These are phyloP conservation scores for Myxozyma udenii DNA, from an alignment of 805 yeast species.

Conservation along the genomic window DNA sequence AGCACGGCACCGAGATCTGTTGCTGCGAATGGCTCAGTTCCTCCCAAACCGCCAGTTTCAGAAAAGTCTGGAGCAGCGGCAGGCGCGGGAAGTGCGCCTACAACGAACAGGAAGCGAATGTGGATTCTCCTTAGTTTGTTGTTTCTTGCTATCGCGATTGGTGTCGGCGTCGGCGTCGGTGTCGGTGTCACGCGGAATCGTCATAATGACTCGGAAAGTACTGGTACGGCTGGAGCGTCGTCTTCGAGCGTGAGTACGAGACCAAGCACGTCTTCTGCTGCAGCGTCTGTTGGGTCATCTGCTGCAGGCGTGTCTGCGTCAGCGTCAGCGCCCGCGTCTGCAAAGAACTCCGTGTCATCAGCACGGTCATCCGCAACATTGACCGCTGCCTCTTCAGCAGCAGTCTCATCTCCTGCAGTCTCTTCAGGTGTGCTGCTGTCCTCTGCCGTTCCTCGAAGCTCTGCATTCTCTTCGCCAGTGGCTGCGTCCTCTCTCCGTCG, in stretches of 20 bases:
- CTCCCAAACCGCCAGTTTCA: neutral
- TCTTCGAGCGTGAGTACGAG: neutral
- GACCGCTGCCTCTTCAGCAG: neutral
- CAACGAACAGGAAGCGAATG: conserved; percentile 1
- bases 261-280: neutral
- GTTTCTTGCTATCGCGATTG: conserved; percentile 24
- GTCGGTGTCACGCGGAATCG: conserved; percentile 22
- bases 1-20: neutral
- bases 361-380: neutral
- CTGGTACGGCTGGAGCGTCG: neutral
- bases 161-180: conserved; percentile 30
- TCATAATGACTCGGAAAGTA: neutral
- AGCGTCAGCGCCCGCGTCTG: neutral
- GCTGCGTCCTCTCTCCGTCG: neutral
- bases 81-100: neutral
- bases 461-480: neutral
- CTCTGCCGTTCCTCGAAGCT: neutral
- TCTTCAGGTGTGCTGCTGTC: neutral
- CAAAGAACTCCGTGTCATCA: neutral
- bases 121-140: conserved; percentile 9
- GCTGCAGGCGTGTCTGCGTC: neutral
- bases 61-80: neutral
- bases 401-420: neutral
- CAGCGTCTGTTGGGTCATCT: conserved; percentile 3
- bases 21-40: neutral